Base-by-base conservation (phyloP, 805 yeast genomes). In the Ogataea thermomethanolica region DNA sequence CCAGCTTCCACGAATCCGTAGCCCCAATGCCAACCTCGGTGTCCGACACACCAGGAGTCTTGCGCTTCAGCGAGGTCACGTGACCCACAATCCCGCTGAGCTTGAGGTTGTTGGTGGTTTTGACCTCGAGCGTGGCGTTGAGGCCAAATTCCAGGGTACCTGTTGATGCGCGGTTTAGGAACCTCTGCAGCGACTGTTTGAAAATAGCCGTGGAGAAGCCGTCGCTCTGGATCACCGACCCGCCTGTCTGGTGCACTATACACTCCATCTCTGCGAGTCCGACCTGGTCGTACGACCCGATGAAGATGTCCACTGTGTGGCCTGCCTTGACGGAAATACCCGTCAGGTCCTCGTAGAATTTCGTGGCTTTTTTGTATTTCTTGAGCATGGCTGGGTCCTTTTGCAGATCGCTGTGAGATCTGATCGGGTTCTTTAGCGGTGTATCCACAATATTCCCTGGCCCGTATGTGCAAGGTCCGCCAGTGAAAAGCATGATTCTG, bases 221-320 rank as follows among this genome's bases (percentile, higher is more conserved):
- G 61, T 81, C 88, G 41, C 81, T 68, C 65, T 79, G 71, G 3
- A 81, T 77, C 20, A 79, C 70, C 3, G 66, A 64, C 36, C 88
- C 88, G 21, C 87, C 87, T 8, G 85, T 79, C 43, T 67, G 67
- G 51, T 71, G 68, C 36, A 77, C 65, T 8, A 80, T 59, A 11
- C 70, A 65, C 43, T 76, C 80, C 87, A 81, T 81, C 55, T 81
- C 88, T 46, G 64, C 73, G 24, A 81, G 62, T 0, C 88, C 88
- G 31, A 79, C 70, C 58, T 81, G 88, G 57, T 81, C 87, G 55
- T 80, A 80, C 9, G 81, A 71, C 11, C 87, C 87, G 42, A 78
- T 71, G 48, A 79, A 79, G 14, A 79, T 56, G 51, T 78, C 76
- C 33, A 79, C 65, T 5, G 79, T 65, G 39, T 77, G 72, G 1